Conservation (phyloP, 2,329 filamentous ascomycete genomes). For the Myrmaecium sp. region DNA sequence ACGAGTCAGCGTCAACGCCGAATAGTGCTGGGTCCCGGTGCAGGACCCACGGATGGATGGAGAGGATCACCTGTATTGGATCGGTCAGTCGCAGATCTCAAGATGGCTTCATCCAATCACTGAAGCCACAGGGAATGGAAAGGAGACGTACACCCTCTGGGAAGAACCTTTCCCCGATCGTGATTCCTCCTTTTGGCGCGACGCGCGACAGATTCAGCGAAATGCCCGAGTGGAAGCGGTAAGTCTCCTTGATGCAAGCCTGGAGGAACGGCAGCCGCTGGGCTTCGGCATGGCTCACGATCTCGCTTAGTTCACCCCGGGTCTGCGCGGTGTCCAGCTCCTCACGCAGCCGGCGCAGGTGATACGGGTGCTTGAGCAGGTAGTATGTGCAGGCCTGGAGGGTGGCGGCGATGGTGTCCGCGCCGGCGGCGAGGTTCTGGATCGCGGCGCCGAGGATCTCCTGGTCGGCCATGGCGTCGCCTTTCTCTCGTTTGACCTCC, state of each 20-base stretch:
- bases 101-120: slow-evolving; percentile 22
- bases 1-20: too few relatives aligned
- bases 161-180: slow-evolving; percentile 14
- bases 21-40: too few relatives aligned
- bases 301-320: slow-evolving; percentile 5
- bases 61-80: too few relatives aligned
- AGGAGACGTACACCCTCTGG: slow-evolving; percentile 14
- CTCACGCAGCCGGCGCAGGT: slow-evolving; percentile 7
- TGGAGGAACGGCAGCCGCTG: slow-evolving; percentile 19
- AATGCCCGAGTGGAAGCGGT: slow-evolving; percentile 18
- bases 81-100: too few relatives aligned
- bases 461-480: background rate
- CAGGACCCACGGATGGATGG: too few relatives aligned
- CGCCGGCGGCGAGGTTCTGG: slow-evolving; percentile 12
- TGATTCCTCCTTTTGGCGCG: slow-evolving; percentile 15
- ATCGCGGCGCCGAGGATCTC: background rate
- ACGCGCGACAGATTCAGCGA: slow-evolving; percentile 15
- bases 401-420: slow-evolving; percentile 21
- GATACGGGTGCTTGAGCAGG: slow-evolving; percentile 12
- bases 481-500: slow-evolving; percentile 1
- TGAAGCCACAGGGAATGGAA: slow-evolving; percentile 18
- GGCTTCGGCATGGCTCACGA: slow-evolving; percentile 11
- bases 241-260: slow-evolving; percentile 23
- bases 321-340: slow-evolving; percentile 9
- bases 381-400: slow-evolving; percentile 21